A percentile compares a stretch with the other conserved stretches of the same genome.
Evolutionary conservation across 345 rosid genomes (phyloP).

Genomic region (Tarenaya hassleriana): DNA sequence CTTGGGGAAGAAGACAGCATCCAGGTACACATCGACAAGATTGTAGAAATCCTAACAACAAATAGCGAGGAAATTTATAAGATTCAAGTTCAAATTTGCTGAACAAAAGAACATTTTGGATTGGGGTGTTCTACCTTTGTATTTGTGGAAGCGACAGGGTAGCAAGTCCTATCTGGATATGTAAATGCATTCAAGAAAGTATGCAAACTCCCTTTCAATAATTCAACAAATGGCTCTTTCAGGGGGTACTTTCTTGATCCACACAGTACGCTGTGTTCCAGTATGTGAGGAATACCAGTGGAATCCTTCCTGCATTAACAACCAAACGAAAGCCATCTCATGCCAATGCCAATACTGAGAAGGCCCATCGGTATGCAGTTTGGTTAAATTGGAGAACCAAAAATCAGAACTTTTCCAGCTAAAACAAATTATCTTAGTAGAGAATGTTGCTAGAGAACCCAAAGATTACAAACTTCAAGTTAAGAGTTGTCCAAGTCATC

Average conservation of each 20-base stretch:
- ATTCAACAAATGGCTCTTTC: constrained; percentile 86
- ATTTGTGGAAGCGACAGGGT: constrained; percentile 89
- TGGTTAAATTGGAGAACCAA: not conserved
- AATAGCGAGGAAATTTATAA: constrained; percentile 13
- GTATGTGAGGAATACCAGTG: constrained; percentile 85
- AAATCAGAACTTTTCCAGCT: not conserved
- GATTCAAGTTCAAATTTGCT: not conserved
- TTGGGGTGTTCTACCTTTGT: constrained; percentile 48
- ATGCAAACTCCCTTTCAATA: constrained; percentile 76
- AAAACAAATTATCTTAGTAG: too few relatives aligned
- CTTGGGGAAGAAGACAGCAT: constrained; percentile 95
- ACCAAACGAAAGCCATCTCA: constrained; percentile 1
- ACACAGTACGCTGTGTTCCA: constrained; percentile 86
- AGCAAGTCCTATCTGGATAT: constrained; percentile 89
- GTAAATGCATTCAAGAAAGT: constrained; percentile 87
- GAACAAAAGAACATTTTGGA: not conserved
- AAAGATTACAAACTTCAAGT: not conserved
- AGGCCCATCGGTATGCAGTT: not conserved
- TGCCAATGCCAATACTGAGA: not conserved
- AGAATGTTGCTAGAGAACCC: too few relatives aligned
- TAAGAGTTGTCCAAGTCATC: not conserved
- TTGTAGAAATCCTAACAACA: constrained; percentile 77
- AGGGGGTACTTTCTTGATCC: constrained; percentile 87
- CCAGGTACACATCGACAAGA: constrained; percentile 88
- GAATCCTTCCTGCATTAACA: constrained; percentile 68